Evolutionary conservation across 2,329 filamentous ascomycete species (phyloP).

Genomic region (Incumbomyces lentus): DNA sequence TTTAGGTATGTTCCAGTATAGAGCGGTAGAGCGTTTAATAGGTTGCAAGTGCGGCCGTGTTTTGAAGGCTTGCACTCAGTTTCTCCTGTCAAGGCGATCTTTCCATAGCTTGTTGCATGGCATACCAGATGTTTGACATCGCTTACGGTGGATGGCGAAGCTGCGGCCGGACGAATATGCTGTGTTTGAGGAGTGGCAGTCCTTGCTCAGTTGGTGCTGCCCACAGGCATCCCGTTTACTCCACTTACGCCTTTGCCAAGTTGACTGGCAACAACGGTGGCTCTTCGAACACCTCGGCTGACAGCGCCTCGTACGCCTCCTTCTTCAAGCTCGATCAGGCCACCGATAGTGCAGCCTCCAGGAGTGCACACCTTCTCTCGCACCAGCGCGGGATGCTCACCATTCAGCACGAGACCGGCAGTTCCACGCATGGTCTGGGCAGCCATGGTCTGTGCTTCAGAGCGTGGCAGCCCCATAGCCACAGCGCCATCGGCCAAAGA

Average conservation of each 20-base stretch:
- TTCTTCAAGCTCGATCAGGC: conserved; percentile 61
- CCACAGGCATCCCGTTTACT: conserved; percentile 19
- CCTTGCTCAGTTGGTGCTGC: neutral
- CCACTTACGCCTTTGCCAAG: conserved; percentile 30
- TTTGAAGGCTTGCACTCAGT: too few relatives aligned
- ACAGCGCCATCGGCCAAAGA: conserved; percentile 52
- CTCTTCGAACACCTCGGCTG: conserved; percentile 52
- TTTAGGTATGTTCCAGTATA: too few relatives aligned
- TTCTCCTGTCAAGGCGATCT: too few relatives aligned
- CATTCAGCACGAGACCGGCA: conserved; percentile 46
- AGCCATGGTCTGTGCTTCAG: conserved; percentile 51
- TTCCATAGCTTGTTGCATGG: too few relatives aligned
- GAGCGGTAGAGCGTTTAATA: too few relatives aligned
- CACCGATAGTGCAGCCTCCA: conserved; percentile 54
- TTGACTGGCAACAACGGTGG: conserved; percentile 48
- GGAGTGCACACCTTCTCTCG: conserved; percentile 52
- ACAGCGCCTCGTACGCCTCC: conserved; percentile 63
- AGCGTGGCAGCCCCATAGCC: conserved; percentile 50
- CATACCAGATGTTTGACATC: too few relatives aligned
- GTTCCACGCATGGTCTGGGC: conserved; percentile 53
- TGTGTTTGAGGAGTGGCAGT: too few relatives aligned
- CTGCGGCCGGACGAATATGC: too few relatives aligned
- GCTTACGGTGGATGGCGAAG: too few relatives aligned
- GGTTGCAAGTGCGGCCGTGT: too few relatives aligned
- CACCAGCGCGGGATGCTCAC: conserved; percentile 50